Base-by-base conservation (phyloP, 306 rosid species). In the Delonix regia region DNA sequence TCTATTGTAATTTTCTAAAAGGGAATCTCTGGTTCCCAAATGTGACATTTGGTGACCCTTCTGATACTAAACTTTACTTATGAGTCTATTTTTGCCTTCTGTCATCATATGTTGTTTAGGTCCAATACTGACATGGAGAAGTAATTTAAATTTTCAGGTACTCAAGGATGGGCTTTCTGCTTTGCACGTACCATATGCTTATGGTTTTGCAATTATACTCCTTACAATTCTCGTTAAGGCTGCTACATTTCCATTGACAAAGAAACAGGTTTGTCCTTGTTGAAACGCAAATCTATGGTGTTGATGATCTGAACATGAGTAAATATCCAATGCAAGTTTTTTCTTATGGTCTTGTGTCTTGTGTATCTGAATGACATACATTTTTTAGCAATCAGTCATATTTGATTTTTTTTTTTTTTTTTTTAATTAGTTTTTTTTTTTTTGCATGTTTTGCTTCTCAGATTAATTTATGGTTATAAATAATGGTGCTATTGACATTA, bases 141-240 rank as follows among this genome's bases (percentile, higher is more conserved):
- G 47, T 19, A 41, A 56, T 75, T 75, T 75, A 15, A 67, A 7
- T 22, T 69, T 77, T 83, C 90, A 93, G 98, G 88, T 96, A 75
- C 87, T 96, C 49, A 89, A 96, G 83, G 93, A 88, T 64, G 99
- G 98, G 55, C 93, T 96, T 41, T 91, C 96, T 64, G 12, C 91
- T 76, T 39, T 90, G 67, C 97, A 96, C 80, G 94, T 85, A 55
- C 98, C 99, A 1, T 96, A 96, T 74, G 84, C 97, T 12, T 93
- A 96, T 90, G 99, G 99, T 42, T 96, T 96, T 83, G 97, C 99
- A 19, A 96, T 96, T 83, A 93, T 96, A 78, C 88, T 93, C 21
- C 97, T 93, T 45, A 93, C 98, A 0, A 77, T 93, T 88, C 85
- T 93, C 52, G 97, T 93, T 38, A 93, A 93, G 84, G 98, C 92